Percentiles rank a stretch among this genome's conserved stretches.
Conservation (phyloP, 1,284 basidiomycete species). For the Rhodotorula sp. region DNA sequence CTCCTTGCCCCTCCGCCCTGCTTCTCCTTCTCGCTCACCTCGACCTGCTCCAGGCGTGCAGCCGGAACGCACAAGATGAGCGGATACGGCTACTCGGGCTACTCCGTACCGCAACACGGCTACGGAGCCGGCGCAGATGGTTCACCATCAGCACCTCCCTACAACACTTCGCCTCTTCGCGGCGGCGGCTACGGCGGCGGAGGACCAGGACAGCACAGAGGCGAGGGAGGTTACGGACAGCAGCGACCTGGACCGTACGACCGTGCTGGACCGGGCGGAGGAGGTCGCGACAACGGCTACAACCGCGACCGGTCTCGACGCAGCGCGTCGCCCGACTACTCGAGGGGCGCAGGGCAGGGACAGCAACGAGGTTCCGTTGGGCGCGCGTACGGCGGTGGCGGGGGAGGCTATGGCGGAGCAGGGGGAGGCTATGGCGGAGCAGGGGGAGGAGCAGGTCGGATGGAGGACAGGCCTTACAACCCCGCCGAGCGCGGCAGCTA, state of each 20-base stretch:
- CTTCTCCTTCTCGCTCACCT: background rate
- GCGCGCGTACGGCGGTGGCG: background rate
- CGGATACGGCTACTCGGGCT: conserved; percentile 13
- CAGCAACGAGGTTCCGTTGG: background rate
- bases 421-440: too few species aligned
- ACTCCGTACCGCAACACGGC: background rate
- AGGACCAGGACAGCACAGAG: background rate
- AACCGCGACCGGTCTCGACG: background rate
- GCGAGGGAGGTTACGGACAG: background rate
- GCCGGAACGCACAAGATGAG: conserved; percentile 1
- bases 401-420: too few species aligned
- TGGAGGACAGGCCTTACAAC: too few species aligned
- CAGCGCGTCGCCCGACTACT: too few species aligned
- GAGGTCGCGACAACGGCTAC: background rate
- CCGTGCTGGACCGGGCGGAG: background rate
- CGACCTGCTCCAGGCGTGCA: background rate
- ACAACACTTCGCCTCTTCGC: background rate
- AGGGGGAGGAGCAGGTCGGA: background rate
- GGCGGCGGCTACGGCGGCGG: conserved; percentile 1
- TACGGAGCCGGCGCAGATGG: background rate
- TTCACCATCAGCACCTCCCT: background rate
- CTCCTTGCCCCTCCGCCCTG: background rate
- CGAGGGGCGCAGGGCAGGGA: too few species aligned
- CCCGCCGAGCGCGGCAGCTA: too few species aligned
- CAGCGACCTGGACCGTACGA: background rate